Conservation (phyloP, 2,329 filamentous ascomycete species). For the Colletotrichum sp. region DNA sequence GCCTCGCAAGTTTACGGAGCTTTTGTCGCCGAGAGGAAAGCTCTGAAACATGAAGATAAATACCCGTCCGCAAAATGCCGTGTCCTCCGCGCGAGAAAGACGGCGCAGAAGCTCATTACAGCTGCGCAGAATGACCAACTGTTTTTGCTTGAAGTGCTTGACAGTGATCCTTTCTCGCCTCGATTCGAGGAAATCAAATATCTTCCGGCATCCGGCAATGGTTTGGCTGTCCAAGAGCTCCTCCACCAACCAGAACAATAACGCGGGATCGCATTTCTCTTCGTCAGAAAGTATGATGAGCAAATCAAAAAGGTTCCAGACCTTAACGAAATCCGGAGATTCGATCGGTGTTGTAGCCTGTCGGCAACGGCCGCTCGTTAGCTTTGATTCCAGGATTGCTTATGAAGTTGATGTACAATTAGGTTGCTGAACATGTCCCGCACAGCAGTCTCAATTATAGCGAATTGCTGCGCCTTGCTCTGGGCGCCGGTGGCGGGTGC, state of each 20-base stretch:
- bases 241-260: constrained; percentile 91
- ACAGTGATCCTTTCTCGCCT: constrained; percentile 87
- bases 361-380: not conserved
- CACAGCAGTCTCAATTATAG: constrained; percentile 82
- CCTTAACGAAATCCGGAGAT: constrained; percentile 76
- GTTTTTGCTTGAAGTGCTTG: constrained; percentile 81
- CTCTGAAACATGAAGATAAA: constrained; percentile 99
- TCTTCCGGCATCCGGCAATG: constrained; percentile 85
- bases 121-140: constrained; percentile 86
- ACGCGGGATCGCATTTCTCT: constrained; percentile 76
- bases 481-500: constrained; percentile 39
- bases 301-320: constrained; percentile 95
- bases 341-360: constrained; percentile 79
- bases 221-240: constrained; percentile 96
- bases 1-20: constrained; percentile 93
- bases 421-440: constrained; percentile 80
- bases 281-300: constrained; percentile 87
- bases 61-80: constrained; percentile 94
- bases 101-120: constrained; percentile 96
- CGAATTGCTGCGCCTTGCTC: constrained; percentile 58
- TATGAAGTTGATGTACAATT: constrained; percentile 62
- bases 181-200: constrained; percentile 96
- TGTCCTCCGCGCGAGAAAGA: constrained; percentile 94
- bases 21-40: constrained; percentile 95
- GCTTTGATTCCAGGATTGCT: not conserved